Percentiles rank a stretch among this genome's conserved stretches.
Conservation (phyloP, 768 basidiomycete genomes). For the Austroboletus eburneus region DNA sequence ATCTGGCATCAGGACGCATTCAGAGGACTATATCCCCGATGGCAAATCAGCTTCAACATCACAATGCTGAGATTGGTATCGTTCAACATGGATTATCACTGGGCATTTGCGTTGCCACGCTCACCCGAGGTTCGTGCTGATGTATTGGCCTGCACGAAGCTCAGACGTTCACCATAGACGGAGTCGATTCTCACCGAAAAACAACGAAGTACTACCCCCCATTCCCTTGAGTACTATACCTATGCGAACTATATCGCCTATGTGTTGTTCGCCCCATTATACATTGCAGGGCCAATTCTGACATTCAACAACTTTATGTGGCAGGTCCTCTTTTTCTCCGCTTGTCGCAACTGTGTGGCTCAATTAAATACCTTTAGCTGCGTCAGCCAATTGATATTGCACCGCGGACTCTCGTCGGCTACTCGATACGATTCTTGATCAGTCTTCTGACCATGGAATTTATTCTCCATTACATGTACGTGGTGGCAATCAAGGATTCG, state of each 20-base stretch:
- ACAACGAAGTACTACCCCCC: conserved; percentile 53
- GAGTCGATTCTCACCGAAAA: conserved; percentile 46
- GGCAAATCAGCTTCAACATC: conserved; percentile 94
- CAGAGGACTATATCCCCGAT: conserved; percentile 80
- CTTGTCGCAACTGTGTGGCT: not conserved
- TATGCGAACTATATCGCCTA: conserved; percentile 78
- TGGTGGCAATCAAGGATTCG: conserved; percentile 91
- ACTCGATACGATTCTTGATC: conserved; percentile 65
- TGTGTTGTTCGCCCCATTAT: conserved; percentile 87
- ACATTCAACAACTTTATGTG: conserved; percentile 94
- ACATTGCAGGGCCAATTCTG: conserved; percentile 94
- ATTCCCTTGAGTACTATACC: conserved; percentile 57
- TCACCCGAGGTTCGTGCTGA: conserved; percentile 39
- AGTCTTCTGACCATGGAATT: conserved; percentile 85
- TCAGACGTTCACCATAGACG: conserved; percentile 17
- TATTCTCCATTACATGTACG: conserved; percentile 91
- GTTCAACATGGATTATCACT: conserved; percentile 90
- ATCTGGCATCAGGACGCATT: conserved; percentile 49
- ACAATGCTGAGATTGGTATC: conserved; percentile 92
- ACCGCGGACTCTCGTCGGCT: conserved; percentile 41
- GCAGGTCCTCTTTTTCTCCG: conserved; percentile 56
- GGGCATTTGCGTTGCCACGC: conserved; percentile 54
- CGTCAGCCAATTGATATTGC: conserved; percentile 52
- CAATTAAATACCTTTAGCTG: conserved; percentile 40
- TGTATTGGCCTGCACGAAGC: not conserved